Conservation (phyloP, 2,329 filamentous ascomycete species). For the Cladorrhinum sp. region DNA sequence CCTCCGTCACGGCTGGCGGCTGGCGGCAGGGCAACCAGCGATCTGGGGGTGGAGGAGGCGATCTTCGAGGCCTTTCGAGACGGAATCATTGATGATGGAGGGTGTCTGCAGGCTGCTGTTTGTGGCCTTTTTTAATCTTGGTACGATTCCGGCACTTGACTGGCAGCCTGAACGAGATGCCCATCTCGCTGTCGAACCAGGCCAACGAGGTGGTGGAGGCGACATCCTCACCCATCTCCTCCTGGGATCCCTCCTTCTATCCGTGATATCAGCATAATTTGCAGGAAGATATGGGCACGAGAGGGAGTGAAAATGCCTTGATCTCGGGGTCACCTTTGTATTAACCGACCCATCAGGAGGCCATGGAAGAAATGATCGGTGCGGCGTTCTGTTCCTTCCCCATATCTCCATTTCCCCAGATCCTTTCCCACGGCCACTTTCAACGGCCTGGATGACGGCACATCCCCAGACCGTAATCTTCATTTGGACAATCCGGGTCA, state of each 20-base stretch:
- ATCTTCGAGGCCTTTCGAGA: not conserved
- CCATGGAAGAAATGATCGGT: not conserved
- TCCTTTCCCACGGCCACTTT: not conserved
- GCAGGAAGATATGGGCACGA: not conserved
- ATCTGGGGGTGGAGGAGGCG: not conserved
- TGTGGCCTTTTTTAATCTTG: not conserved
- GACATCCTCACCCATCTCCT: not conserved
- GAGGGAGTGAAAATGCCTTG: conserved; percentile 4
- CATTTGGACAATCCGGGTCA: not conserved
- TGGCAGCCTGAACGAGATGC: not conserved
- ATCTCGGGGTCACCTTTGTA: not conserved
- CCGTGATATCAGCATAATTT: conserved; percentile 4
- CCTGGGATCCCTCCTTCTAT: conserved; percentile 3
- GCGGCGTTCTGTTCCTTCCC: not conserved
- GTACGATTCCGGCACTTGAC: conserved; percentile 1
- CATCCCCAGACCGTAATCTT: not conserved
- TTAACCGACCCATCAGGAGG: conserved; percentile 7
- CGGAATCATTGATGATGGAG: not conserved
- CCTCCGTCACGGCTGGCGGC: conserved; percentile 14
- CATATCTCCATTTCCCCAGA: not conserved
- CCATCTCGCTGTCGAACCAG: not conserved
- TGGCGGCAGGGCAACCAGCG: not conserved
- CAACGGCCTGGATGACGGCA: not conserved
- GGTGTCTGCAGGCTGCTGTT: not conserved
- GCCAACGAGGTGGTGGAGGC: not conserved